These are phyloP conservation scores for Melampsora medusae DNA, from an alignment of 1,284 basidiomycete genomes.

Conservation along the genomic window DNA sequence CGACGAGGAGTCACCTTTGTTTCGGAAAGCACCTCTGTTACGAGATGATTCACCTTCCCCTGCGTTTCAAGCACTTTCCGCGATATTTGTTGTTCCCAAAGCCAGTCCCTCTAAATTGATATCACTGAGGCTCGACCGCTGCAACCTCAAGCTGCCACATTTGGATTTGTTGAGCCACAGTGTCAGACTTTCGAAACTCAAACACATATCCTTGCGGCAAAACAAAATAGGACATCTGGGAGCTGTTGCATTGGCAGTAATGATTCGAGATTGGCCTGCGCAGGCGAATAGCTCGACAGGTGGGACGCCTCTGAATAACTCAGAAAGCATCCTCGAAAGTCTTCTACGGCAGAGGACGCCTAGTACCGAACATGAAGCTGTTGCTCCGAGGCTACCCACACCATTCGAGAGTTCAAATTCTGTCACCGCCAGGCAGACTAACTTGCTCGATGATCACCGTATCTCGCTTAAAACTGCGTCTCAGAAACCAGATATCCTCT, in stretches of 20 bases:
- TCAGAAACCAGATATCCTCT: background rate
- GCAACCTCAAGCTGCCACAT: conserved; percentile 4
- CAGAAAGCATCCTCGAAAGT: conserved; percentile 44
- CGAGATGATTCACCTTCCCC: conserved; percentile 28
- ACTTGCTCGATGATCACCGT: conserved; percentile 14
- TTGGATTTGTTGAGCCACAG: conserved; percentile 62
- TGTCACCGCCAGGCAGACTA: conserved; percentile 32
- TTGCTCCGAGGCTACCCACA: background rate
- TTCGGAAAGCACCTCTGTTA: conserved; percentile 34
- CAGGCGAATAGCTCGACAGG: conserved; percentile 55
- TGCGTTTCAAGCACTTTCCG: conserved; percentile 37
- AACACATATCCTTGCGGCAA: conserved; percentile 79
- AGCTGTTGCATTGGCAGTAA: conserved; percentile 84
- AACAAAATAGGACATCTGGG: conserved; percentile 78
- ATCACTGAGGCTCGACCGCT: conserved; percentile 29
- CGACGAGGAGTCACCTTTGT: conserved; percentile 9
- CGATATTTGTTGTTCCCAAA: conserved; percentile 10
- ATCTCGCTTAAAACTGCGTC: background rate
- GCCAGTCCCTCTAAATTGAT: conserved; percentile 25
- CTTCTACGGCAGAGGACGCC: background rate
- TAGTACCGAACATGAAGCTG: background rate
- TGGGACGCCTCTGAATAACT: conserved; percentile 9
- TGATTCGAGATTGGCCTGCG: conserved; percentile 91
- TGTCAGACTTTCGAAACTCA: conserved; percentile 74
- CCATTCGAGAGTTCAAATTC: conserved; percentile 27